phyloP scores from a whole-genome alignment of 176 grass and related monocot species.

The Thinopyrum elongatum region DNA sequence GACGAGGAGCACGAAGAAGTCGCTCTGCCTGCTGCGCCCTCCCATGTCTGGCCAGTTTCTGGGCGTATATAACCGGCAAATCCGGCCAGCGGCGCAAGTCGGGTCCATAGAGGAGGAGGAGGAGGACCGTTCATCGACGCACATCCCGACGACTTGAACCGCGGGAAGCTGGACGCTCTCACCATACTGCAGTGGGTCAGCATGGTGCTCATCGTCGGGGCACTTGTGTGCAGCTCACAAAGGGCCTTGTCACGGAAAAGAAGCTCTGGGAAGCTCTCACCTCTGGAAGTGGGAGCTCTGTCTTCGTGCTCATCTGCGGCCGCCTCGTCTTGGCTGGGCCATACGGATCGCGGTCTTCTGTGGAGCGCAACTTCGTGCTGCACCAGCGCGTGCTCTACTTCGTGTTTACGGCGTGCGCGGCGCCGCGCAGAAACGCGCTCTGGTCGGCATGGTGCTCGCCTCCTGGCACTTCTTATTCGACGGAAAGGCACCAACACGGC shows the following conservation, averaged over 20 bases:
- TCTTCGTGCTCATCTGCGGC: slow-evolving; percentile 73
- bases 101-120: slow-evolving; percentile 45
- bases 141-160: slow-evolving; percentile 75
- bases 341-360: slow-evolving; percentile 56
- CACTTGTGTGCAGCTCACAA: slow-evolving; percentile 44
- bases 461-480: slow-evolving; percentile 73
- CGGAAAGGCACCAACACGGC: slow-evolving; percentile 36
- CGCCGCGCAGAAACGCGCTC: slow-evolving; percentile 57
- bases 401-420: slow-evolving; percentile 68
- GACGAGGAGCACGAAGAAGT: slow-evolving; percentile 36
- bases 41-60: slow-evolving; percentile 46
- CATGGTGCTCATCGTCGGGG: slow-evolving; percentile 56
- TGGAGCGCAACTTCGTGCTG: slow-evolving; percentile 77
- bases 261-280: slow-evolving; percentile 36
- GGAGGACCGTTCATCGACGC: slow-evolving; percentile 78
- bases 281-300: slow-evolving; percentile 77
- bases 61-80: slow-evolving; percentile 44
- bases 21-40: background rate
- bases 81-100: slow-evolving; percentile 49
- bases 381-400: slow-evolving; percentile 79
- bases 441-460: slow-evolving; percentile 64
- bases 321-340: slow-evolving; percentile 62
- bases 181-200: slow-evolving; percentile 68
- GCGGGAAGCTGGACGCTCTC: slow-evolving; percentile 38
- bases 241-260: slow-evolving; percentile 11